A percentile compares a stretch with the other conserved stretches of the same genome.
phyloP scores from a whole-genome alignment of 352 stramenopile species.

The Aphanomyces cochlioides region DNA sequence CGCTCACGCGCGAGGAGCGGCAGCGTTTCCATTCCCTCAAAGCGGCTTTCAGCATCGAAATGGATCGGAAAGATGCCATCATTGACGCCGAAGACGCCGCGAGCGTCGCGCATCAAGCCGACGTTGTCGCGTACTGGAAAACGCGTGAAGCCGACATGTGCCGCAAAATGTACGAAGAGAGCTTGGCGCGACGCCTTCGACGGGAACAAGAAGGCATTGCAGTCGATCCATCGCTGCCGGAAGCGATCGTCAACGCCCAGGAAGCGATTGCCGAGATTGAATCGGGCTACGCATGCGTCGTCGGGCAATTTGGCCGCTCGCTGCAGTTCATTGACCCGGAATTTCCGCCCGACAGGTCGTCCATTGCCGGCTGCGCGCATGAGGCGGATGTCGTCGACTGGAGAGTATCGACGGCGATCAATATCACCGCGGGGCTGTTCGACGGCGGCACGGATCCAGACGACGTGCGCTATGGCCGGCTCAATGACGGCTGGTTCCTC shows the following conservation, averaged over 20 bases:
- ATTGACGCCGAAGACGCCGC: conserved; percentile 68
- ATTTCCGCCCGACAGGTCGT: conserved; percentile 78
- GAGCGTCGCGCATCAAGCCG: conserved; percentile 43
- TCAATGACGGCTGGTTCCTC: conserved; percentile 88
- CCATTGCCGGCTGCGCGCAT: conserved; percentile 55
- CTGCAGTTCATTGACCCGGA: conserved; percentile 87
- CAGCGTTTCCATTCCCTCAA: conserved; percentile 87
- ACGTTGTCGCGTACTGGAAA: conserved; percentile 54
- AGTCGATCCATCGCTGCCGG: conserved; percentile 40
- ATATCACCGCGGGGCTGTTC: conserved; percentile 84
- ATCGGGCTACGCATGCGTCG: conserved; percentile 68
- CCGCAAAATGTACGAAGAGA: conserved; percentile 68
- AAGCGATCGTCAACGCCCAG: conserved; percentile 73
- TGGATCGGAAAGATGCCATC: conserved; percentile 71
- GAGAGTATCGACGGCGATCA: conserved; percentile 85
- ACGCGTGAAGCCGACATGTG: conserved; percentile 65
- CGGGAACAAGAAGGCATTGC: conserved; percentile 63
- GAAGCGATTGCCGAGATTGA: conserved; percentile 85
- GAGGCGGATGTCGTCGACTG: conserved; percentile 62
- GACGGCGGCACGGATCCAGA: conserved; percentile 90
- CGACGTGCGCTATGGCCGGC: conserved; percentile 73
- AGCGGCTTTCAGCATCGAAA: conserved; percentile 80
- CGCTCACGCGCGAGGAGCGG: conserved; percentile 75
- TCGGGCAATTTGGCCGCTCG: conserved; percentile 69
- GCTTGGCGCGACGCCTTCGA: conserved; percentile 62